phyloP scores from a whole-genome alignment of 768 basidiomycete species.

The Lactarius psammicola region DNA sequence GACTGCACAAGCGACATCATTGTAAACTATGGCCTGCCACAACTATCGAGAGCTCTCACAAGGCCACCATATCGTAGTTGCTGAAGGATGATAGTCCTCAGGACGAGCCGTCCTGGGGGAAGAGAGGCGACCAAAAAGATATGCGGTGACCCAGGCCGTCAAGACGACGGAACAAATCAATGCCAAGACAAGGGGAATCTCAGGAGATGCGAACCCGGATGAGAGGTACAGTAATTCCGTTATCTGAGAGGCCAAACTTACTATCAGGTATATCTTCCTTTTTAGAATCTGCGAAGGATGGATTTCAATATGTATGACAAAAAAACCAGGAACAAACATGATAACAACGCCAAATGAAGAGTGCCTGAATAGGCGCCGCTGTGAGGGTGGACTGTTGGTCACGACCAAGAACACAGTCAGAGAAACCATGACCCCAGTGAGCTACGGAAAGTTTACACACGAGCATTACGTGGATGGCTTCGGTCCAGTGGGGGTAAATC shows the following conservation, averaged over 20 bases:
- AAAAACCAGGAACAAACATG: slow-evolving; percentile 8
- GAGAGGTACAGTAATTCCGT: too few species aligned
- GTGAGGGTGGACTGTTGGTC: slow-evolving; percentile 9
- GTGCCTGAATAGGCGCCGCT: slow-evolving; percentile 16
- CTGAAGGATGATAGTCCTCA: neutral
- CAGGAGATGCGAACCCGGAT: neutral
- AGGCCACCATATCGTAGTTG: neutral
- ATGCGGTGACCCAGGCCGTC: slow-evolving; percentile 6
- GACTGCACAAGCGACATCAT: neutral
- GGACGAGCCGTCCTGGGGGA: neutral
- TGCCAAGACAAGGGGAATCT: slow-evolving; percentile 11
- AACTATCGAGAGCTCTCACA: slow-evolving; percentile 12
- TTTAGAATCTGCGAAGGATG: slow-evolving; percentile 9
- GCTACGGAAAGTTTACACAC: slow-evolving; percentile 4
- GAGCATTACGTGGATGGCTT: slow-evolving; percentile 13
- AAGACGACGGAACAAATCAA: neutral
- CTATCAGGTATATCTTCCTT: slow-evolving; percentile 13
- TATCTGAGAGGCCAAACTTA: neutral
- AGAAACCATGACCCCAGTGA: neutral
- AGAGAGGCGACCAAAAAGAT: neutral
- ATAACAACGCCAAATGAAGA: slow-evolving; percentile 21
- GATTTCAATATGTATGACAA: neutral
- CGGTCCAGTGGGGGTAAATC: slow-evolving; percentile 8
- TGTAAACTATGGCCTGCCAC: neutral
- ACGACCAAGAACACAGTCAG: neutral